phyloP scores from a whole-genome alignment of 2,329 filamentous ascomycete genomes.

The Exophiala lecanii-corni region DNA sequence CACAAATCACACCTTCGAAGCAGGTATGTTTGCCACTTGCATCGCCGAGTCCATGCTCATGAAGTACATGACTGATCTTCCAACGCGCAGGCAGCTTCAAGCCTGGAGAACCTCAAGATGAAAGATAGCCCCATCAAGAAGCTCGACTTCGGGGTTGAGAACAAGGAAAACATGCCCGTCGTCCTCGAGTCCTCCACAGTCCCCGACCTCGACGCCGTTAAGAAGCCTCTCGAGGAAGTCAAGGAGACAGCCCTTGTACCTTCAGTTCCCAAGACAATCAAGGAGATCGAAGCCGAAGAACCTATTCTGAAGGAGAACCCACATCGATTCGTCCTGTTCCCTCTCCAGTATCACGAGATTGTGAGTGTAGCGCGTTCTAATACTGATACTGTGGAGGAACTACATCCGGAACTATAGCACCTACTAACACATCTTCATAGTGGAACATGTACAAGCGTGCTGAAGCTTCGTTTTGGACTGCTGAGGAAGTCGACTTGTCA shows the following conservation, averaged over 20 bases:
- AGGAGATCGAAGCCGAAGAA: constrained; percentile 72
- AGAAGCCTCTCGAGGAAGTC: constrained; percentile 47
- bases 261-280: constrained; percentile 50
- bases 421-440: constrained; percentile 56
- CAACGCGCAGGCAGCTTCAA: constrained; percentile 67
- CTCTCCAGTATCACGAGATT: constrained; percentile 63
- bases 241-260: constrained; percentile 36
- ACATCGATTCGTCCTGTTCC: constrained; percentile 93
- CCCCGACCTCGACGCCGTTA: constrained; percentile 52
- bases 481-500: constrained; percentile 97
- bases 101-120: constrained; percentile 85
- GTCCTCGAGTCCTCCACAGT: constrained; percentile 48
- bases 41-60: constrained; percentile 32
- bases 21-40: constrained; percentile 54
- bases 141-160: constrained; percentile 62
- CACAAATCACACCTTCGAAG: constrained; percentile 70
- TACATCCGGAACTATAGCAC: no score
- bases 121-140: constrained; percentile 84
- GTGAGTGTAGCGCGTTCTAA: constrained; percentile 12
- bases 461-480: constrained; percentile 99
- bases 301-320: constrained; percentile 93
- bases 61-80: constrained; percentile 37
- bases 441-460: constrained; percentile 99
- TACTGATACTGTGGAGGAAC: constrained; percentile 29
- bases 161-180: constrained; percentile 75